Base-by-base conservation (phyloP, 257 asterid species). In the Misopates orontium region DNA sequence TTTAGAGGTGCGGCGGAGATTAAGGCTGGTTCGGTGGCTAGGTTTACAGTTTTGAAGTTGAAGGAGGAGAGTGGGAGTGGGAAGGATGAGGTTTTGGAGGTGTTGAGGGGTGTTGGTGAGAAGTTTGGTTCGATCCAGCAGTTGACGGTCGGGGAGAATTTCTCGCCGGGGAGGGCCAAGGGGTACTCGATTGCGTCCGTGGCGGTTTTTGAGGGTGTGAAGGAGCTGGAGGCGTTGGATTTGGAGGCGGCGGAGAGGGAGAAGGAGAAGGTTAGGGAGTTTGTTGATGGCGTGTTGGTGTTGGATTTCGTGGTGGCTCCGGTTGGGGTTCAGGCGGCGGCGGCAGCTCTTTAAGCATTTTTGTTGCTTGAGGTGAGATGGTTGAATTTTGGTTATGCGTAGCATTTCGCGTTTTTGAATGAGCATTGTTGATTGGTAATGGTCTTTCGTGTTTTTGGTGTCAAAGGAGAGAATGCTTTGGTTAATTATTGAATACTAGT, bases 181-280 rank as follows among this genome's bases (percentile, higher is more conserved):
- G 98, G 97, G 0, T 89, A 66, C 66, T 83, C 95, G 53, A 84
- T 93, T 49, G 83, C 84, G 47, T 93, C 96, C 9, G 80, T 93
- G 16, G 94, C 88, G 14, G 85, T 85, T 56, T 83, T 87, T 45
- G 77, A 77, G 41, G 89, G 95, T n/a, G 1, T 40, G 52, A 62
- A 62, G 14, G 91, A 84, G 56, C 32, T 87, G 83, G 87, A 87
- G 64, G 82, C 62, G 3, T 28, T 92, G 89, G 95, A 77, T 5
- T 24, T 73, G 18, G 80, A 85, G 68, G 7, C 71, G 17, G 96
- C 74, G 72, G 15, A 50, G 0, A 85, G 68, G 15, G 77, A 78
- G 53, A 82, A 66, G 81, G 78, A 84, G 85, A 82, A 73, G 79
- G 91, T 80, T 31, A 73, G 84, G 78, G 83, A 82, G 64, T 82